phyloP scores from a whole-genome alignment of 2,329 filamentous ascomycete genomes.

The Neofusicoccum kwambonambiense region DNA sequence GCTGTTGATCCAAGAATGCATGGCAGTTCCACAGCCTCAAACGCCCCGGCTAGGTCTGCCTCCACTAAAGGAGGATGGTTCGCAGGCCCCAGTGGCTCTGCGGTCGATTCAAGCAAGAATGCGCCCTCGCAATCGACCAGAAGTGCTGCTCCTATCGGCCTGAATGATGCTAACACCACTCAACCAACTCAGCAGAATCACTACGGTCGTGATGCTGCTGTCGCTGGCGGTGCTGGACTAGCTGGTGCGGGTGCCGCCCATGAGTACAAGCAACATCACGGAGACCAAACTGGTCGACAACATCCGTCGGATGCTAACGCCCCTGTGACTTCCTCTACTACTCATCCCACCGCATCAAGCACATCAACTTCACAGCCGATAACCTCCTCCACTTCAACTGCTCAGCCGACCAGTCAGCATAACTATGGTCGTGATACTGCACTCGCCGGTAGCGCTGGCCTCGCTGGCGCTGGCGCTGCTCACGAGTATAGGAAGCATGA shows the following conservation, averaged over 20 bases:
- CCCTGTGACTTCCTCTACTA: background rate
- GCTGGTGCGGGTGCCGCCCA: slow-evolving; percentile 19
- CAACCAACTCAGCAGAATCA: slow-evolving; percentile 23
- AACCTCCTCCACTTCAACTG: background rate
- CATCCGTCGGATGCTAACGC: background rate
- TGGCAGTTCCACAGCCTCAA: background rate
- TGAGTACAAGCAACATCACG: background rate
- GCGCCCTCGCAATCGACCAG: background rate
- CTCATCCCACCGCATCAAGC: background rate
- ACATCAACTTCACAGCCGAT: background rate
- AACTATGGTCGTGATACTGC: slow-evolving; percentile 33
- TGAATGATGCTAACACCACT: background rate
- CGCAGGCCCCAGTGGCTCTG: background rate
- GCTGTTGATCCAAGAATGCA: background rate
- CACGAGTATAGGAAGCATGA: slow-evolving; percentile 16
- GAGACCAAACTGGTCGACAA: background rate
- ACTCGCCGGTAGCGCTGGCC: slow-evolving; percentile 30
- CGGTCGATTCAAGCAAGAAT: background rate
- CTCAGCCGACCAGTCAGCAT: slow-evolving; percentile 18
- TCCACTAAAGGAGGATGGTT: slow-evolving; percentile 6
- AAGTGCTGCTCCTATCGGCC: background rate
- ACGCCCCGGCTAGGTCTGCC: background rate
- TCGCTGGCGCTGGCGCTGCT: slow-evolving; percentile 25
- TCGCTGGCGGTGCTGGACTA: slow-evolving; percentile 26
- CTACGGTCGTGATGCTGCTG: slow-evolving; percentile 27